phyloP scores from a whole-genome alignment of 1,284 basidiomycete genomes.

The Cerrena zonata region DNA sequence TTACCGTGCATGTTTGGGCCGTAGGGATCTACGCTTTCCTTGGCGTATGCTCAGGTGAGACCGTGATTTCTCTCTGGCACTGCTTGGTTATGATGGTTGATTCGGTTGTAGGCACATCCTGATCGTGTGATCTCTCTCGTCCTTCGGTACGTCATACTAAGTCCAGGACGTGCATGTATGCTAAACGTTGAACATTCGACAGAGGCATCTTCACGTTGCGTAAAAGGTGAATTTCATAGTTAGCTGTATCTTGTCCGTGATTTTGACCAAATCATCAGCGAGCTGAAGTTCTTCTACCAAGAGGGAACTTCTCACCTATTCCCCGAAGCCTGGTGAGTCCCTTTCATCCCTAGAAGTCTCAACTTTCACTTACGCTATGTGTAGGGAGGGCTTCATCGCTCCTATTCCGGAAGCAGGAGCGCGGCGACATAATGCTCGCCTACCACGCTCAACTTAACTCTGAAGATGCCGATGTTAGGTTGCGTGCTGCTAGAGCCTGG shows the following conservation, averaged over 20 bases:
- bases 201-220: conserved; percentile 87
- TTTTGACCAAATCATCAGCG: conserved; percentile 31
- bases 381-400: conserved; percentile 71
- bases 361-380: conserved; percentile 1
- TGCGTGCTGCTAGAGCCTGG: conserved; percentile 82
- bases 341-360: not conserved
- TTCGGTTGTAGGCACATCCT: conserved; percentile 73
- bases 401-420: conserved; percentile 78
- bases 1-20: too few species aligned
- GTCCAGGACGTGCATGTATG: not conserved
- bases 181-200: not conserved
- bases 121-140: conserved; percentile 75
- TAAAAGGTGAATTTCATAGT: conserved; percentile 44
- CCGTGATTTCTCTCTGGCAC: too few species aligned
- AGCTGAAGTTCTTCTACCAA: conserved; percentile 92
- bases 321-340: conserved; percentile 78
- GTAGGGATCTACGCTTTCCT: conserved; percentile 83
- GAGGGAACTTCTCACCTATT: conserved; percentile 76
- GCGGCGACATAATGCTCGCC: conserved; percentile 74
- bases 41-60: conserved; percentile 79
- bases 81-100: too few species aligned
- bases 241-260: not conserved
- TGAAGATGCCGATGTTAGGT: conserved; percentile 59
- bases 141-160: conserved; percentile 52
- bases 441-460: conserved; percentile 83